Evolutionary conservation across 768 basidiomycete genomes (phyloP).

Genomic region (Mycena crocata): DNA sequence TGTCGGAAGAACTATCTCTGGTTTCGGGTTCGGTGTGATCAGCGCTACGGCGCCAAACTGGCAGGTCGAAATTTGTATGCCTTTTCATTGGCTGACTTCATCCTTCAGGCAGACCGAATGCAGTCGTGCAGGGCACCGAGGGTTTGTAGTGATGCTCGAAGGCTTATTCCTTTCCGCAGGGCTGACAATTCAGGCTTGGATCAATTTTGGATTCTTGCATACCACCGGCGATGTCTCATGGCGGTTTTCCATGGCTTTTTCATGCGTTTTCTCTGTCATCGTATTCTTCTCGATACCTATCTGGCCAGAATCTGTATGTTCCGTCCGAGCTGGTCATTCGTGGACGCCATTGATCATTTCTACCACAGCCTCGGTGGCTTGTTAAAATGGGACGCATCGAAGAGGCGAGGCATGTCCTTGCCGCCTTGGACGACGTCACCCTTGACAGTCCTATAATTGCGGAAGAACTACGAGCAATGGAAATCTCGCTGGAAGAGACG

Average conservation of each 20-base stretch:
- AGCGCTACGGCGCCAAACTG: conserved; percentile 35
- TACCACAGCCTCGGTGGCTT: conserved; percentile 34
- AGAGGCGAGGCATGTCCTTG: conserved; percentile 35
- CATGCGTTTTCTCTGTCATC: conserved; percentile 27
- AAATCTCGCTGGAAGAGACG: conserved; percentile 30
- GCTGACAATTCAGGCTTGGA: conserved; percentile 25
- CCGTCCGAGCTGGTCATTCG: neutral
- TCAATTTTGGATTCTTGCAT: conserved; percentile 31
- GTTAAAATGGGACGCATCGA: conserved; percentile 35
- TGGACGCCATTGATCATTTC: neutral
- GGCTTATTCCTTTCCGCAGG: conserved; percentile 32
- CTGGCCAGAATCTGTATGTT: conserved; percentile 34
- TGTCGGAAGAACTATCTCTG: conserved; percentile 69
- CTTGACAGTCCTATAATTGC: conserved; percentile 23
- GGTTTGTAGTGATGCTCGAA: conserved; percentile 36
- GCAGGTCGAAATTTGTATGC: neutral
- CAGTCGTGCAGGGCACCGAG: conserved; percentile 34
- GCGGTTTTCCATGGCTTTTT: conserved; percentile 33
- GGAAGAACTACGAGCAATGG: conserved; percentile 28
- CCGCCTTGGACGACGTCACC: conserved; percentile 28
- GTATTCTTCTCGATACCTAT: conserved; percentile 28
- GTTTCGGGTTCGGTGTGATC: conserved; percentile 54
- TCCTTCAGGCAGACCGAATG: conserved; percentile 33
- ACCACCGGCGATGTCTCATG: conserved; percentile 30
- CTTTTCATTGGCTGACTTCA: neutral